Evolutionary conservation across 495 filamentous ascomycete species (phyloP).

Genomic region (Xylaria grammica): DNA sequence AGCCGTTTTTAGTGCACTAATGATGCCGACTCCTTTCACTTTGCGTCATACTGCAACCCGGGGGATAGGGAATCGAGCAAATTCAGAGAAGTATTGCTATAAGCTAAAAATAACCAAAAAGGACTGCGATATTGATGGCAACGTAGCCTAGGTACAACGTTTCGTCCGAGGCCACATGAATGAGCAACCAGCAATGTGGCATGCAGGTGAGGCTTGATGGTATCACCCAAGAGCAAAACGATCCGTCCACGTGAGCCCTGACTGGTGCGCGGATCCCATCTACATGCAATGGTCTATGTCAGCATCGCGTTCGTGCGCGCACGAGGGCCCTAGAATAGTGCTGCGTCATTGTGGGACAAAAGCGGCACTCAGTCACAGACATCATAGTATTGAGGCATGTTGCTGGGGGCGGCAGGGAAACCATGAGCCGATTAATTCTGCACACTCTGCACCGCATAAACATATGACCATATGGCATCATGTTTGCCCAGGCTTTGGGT

Average conservation of each 20-base stretch:
- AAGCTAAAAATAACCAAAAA: conserved; percentile 1
- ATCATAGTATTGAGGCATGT: background rate
- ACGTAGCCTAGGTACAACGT: conserved; percentile 1
- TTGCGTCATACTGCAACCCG: conserved; percentile 9
- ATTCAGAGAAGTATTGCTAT: background rate
- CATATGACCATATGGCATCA: background rate
- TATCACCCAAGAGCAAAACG: background rate
- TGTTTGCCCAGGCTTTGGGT: background rate
- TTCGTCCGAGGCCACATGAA: conserved; percentile 16
- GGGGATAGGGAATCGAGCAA: background rate
- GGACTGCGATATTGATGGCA: conserved; percentile 3
- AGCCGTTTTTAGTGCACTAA: background rate
- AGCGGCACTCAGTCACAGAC: background rate
- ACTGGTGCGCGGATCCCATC: conserved; percentile 3
- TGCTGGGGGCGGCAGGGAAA: background rate
- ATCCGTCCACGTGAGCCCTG: conserved; percentile 14
- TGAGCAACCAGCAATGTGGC: conserved; percentile 13
- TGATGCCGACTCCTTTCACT: background rate
- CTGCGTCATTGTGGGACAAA: background rate
- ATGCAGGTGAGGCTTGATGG: background rate
- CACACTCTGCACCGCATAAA: background rate
- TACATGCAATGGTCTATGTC: conserved; percentile 1
- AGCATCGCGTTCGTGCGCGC: background rate
- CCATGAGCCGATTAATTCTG: background rate
- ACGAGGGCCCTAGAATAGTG: background rate